phyloP scores from a whole-genome alignment of 305 asterid genomes.

The Striga hermonthica region DNA sequence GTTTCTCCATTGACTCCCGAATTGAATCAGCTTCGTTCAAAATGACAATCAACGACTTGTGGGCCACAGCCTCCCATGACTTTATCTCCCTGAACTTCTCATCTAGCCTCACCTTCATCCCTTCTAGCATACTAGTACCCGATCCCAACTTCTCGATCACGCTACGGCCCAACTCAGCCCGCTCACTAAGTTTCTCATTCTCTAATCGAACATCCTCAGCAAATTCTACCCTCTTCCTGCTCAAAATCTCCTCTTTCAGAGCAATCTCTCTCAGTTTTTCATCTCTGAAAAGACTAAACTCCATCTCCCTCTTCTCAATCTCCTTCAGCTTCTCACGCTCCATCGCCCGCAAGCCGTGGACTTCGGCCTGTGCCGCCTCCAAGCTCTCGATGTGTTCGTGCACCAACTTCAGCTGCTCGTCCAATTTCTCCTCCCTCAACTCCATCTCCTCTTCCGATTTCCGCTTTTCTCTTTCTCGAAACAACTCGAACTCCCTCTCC shows the following conservation, averaged over 20 bases:
- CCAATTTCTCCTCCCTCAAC: conserved; percentile 36
- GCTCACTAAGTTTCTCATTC: conserved; percentile 35
- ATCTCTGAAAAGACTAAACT: conserved; percentile 13
- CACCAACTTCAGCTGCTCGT: conserved; percentile 33
- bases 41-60: conserved; percentile 22
- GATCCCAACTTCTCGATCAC: conserved; percentile 31
- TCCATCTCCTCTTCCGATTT: conserved; percentile 14
- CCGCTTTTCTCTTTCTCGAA: background rate
- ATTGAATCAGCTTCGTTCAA: conserved; percentile 30
- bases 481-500: conserved; percentile 19
- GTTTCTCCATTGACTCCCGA: conserved; percentile 30
- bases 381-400: conserved; percentile 31
- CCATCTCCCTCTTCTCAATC: conserved; percentile 32
- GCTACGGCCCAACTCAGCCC: conserved; percentile 30
- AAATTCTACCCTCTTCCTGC: conserved; percentile 21
- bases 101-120: conserved; percentile 28
- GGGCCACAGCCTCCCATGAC: conserved; percentile 26
- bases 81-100: conserved; percentile 34
- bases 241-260: conserved; percentile 34
- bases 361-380: conserved; percentile 29
- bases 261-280: conserved; percentile 30
- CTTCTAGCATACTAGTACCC: conserved; percentile 25
- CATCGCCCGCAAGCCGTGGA: conserved; percentile 18
- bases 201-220: conserved; percentile 28
- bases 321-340: conserved; percentile 32